Evolutionary conservation across 2,329 filamentous ascomycete genomes (phyloP).

Genomic region (Aureobasidium pullulans): DNA sequence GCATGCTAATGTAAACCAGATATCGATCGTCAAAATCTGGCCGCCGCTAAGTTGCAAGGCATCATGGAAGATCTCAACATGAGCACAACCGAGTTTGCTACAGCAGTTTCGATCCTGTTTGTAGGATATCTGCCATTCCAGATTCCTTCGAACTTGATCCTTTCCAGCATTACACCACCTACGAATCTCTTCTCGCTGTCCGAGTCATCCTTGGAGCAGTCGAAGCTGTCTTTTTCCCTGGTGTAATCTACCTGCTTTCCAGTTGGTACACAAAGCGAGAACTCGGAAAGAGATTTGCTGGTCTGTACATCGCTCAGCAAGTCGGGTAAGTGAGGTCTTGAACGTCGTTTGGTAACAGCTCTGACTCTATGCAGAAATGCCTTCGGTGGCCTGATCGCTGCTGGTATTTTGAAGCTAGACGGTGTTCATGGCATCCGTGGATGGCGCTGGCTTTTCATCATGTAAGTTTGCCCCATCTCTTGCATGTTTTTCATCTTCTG

Average conservation of each 20-base stretch:
- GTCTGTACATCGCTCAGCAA: slow-evolving; percentile 31
- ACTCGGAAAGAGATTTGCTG: slow-evolving; percentile 31
- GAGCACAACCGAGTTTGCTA: slow-evolving; percentile 19
- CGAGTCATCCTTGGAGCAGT: slow-evolving; percentile 31
- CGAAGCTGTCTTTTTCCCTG: slow-evolving; percentile 31
- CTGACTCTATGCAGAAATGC: not conserved
- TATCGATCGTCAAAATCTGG: slow-evolving; percentile 21
- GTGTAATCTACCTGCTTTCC: slow-evolving; percentile 35
- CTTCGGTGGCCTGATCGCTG: not conserved
- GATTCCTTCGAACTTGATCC: slow-evolving; percentile 36
- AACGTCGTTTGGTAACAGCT: not conserved
- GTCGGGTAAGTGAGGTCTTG: slow-evolving; percentile 19
- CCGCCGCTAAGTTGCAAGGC: slow-evolving; percentile 20
- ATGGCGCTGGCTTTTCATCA: slow-evolving; percentile 17
- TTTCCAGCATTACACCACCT: slow-evolving; percentile 34
- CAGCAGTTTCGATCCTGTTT: slow-evolving; percentile 22
- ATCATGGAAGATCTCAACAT: slow-evolving; percentile 23
- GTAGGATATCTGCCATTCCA: slow-evolving; percentile 33
- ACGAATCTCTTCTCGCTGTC: slow-evolving; percentile 28
- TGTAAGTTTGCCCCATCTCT: not conserved
- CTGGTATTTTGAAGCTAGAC: slow-evolving; percentile 18
- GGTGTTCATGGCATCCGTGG: slow-evolving; percentile 15
- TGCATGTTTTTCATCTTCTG: not conserved
- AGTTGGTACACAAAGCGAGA: slow-evolving; percentile 36
- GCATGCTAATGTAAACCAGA: slow-evolving; percentile 4